Evolutionary conservation across 2,329 filamentous ascomycete species (phyloP).

Genomic region (Aureobasidium sp.): DNA sequence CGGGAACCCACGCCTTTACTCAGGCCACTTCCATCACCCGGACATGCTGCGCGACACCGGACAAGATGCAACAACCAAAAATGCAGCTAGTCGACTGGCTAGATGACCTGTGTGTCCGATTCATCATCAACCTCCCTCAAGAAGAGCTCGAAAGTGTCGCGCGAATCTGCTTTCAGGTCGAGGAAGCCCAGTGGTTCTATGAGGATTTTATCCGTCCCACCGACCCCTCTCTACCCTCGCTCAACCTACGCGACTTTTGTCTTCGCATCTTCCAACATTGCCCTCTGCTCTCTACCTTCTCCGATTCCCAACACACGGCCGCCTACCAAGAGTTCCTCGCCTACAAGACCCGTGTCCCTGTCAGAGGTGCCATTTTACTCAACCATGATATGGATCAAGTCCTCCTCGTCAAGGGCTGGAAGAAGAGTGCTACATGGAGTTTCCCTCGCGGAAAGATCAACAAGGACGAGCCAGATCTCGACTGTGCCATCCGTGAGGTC

Average conservation of each 20-base stretch:
- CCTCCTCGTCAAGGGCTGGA: conserved; percentile 94
- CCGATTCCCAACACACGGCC: conserved; percentile 64
- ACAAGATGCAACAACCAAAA: conserved; percentile 65
- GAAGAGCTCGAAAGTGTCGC: conserved; percentile 85
- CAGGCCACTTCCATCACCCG: conserved; percentile 12
- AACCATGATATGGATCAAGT: conserved; percentile 92
- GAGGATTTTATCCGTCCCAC: conserved; percentile 96
- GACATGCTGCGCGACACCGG: conserved; percentile 54
- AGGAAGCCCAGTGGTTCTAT: conserved; percentile 99
- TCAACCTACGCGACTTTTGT: conserved; percentile 78
- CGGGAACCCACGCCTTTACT: background rate
- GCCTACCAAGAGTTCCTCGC: conserved; percentile 88
- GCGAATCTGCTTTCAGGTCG: conserved; percentile 96
- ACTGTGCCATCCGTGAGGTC: conserved; percentile 88
- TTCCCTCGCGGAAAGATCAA: conserved; percentile 98
- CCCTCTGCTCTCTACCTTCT: conserved; percentile 75
- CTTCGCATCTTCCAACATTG: conserved; percentile 90
- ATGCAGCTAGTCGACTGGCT: conserved; percentile 93
- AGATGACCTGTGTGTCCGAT: conserved; percentile 95
- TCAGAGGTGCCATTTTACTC: conserved; percentile 86
- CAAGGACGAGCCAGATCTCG: conserved; percentile 88
- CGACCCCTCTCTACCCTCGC: conserved; percentile 74
- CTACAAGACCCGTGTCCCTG: conserved; percentile 92
- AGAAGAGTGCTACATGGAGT: conserved; percentile 92
- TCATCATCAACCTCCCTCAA: conserved; percentile 91